Evolutionary conservation across 1,139 yeast genomes (phyloP), one percentile per base, ranked within the genome.

Genomic region (Maudiozyma humilis): DNA sequence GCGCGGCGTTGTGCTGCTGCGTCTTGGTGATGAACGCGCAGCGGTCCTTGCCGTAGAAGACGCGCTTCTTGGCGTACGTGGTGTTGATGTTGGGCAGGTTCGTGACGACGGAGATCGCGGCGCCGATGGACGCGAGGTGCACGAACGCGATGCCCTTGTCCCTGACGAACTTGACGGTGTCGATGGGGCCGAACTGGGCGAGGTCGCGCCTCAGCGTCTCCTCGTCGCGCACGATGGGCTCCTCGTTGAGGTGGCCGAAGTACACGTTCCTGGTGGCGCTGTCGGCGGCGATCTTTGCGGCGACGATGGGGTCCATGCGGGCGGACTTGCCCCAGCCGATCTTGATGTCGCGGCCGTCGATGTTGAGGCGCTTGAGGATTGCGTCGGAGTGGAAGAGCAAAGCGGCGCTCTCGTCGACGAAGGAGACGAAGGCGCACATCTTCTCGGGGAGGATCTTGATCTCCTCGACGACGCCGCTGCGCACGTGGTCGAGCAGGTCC

Each of bases 1-100:
- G 95, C 7, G 96, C 96, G 18, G 97, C 97, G 63, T 89, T 88
- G 61, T 89, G 96, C 65, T 88, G 96, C 66, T 91, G 96, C 25
- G 96, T 85, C 64, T 86, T 87, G 32, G 96, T 87, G 43, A 89
- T 85, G 58, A 73, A 75, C 3, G 78, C 77, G 57, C 95, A 86
- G 63, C 95, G 74, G 64, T 89, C 96, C 64, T 84, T 84, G 47
- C 96, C 96, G 60, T 85, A 88, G 56, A 76, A 82, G 36, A 86
- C 79, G 56, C 82, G 83, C 50, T 82, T 77, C 44, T 70, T 70
- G 25, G 73, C 68, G 67, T 85, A 81, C 45, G 72, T 74, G 15
- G 74, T 69, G 51, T 83, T 73, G 55, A 67, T 72, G 54, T 70
- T 70, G 52, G 76, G 79, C 57, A 69, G 75, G 69, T 71, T 73